Evolutionary conservation across 139 green algal species (phyloP), one percentile per base, ranked within the genome.

Genomic region (Limnomonas spitsbergensis): DNA sequence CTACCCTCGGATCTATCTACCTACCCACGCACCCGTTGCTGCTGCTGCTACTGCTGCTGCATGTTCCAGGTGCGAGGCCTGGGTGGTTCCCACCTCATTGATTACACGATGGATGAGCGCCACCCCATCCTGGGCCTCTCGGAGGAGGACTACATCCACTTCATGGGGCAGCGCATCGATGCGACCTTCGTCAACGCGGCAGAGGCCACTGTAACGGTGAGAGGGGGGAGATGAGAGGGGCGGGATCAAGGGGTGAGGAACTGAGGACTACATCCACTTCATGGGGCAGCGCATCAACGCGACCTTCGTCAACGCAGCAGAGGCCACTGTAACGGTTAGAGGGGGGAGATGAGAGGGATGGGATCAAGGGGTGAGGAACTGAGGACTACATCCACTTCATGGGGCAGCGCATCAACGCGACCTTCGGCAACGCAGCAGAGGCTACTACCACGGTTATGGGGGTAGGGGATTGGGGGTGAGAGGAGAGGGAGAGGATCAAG

Each of bases 341-440:
- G 47, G 47, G 47, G 14, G 47, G 20, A 20, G 14, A 61, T 61
- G 47, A 61, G 47, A 29, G 47, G 14, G 47, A 29, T 61, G 47
- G 47, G 47, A 61, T n/a, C n/a, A 9, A 27, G 42, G 42, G 42
- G 42, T 54, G 6, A 6, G 42, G 7, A 54, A 6, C 42, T 9
- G 52, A 79, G 37, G 75, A 79, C 75, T 71, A 71, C 34, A 53
- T 79, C 4, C 27, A 79, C 75, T 73, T 79, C 53, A 61, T 20
- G 27, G 75, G 75, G 7, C 53, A 79, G 53, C 35, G 70, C 3
- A 61, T 76, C 26, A 38, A 76, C 70, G 38, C 70, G 14, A 76
- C 70, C 37, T 76, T 76, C 29, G 38, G 56, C 40, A 76, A 76
- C 40, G 38, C 37, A 4, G 7, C 70, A 32, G 70, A 76, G 2